Evolutionary conservation across 2,329 filamentous ascomycete species (phyloP).

Genomic region (Penicillium sclerotiorum): DNA sequence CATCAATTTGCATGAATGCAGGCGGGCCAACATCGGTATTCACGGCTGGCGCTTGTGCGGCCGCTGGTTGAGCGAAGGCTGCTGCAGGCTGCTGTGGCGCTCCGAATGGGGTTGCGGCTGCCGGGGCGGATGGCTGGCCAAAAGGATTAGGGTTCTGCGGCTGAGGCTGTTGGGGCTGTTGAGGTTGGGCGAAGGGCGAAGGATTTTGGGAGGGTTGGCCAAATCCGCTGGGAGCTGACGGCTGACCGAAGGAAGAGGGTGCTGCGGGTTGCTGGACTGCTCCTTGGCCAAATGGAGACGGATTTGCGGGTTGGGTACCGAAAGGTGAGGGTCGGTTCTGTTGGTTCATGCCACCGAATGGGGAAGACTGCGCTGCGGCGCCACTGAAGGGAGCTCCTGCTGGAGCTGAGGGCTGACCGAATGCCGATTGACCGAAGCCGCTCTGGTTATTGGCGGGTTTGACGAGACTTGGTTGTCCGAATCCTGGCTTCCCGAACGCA

Average conservation of each 20-base stretch:
- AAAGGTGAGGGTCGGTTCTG: too few species aligned
- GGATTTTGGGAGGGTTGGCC: conserved; percentile 22
- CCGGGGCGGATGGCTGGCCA: conserved; percentile 29
- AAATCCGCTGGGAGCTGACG: conserved; percentile 29
- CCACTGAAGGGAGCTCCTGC: conserved; percentile 4
- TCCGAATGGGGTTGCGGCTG: conserved; percentile 33
- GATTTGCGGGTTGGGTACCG: conserved; percentile 1
- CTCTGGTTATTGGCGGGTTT: conserved; percentile 9
- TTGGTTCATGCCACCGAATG: too few species aligned
- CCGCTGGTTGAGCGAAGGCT: conserved; percentile 33
- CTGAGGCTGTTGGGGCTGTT: conserved; percentile 7
- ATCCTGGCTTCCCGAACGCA: conserved; percentile 19
- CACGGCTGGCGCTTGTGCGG: conserved; percentile 21
- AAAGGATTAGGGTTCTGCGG: too few species aligned
- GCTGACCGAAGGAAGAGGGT: conserved; percentile 11
- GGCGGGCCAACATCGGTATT: conserved; percentile 29
- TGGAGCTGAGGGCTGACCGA: conserved; percentile 10
- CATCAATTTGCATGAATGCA: conserved; percentile 30
- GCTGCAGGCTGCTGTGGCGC: conserved; percentile 20
- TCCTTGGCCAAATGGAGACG: conserved; percentile 15
- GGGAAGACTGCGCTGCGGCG: not conserved
- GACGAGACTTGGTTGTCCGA: conserved; percentile 31
- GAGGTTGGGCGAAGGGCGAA: conserved; percentile 14
- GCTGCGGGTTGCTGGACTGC: conserved; percentile 12
- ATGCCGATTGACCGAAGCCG: conserved; percentile 8